phyloP scores from a whole-genome alignment of 2,329 filamentous ascomycete species.

The Botrytis elliptica region DNA sequence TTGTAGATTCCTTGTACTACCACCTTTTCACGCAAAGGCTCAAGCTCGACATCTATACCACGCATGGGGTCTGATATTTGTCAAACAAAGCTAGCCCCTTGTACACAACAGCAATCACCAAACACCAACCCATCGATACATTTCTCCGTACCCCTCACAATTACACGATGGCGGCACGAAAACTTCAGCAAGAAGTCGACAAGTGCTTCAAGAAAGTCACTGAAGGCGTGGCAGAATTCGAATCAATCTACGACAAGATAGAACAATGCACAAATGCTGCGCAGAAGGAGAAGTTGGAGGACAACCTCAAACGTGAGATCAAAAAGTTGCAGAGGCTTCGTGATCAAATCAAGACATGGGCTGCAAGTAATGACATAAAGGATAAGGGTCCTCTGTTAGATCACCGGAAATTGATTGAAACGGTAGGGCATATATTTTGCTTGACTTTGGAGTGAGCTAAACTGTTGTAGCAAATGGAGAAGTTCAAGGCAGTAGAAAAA shows the following conservation, averaged over 20 bases:
- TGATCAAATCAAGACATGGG: conserved; percentile 99
- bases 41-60: conserved; percentile 17
- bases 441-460: conserved; percentile 31
- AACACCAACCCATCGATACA: conserved; percentile 25
- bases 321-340: conserved; percentile 98
- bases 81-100: conserved; percentile 33
- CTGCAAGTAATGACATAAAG: conserved; percentile 97
- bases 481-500: conserved; percentile 99
- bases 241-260: conserved; percentile 97
- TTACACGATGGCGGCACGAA: conserved; percentile 82
- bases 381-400: conserved; percentile 95
- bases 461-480: conserved; percentile 85
- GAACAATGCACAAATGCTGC: conserved; percentile 87
- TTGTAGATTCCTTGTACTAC: conserved; percentile 25
- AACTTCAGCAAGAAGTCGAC: conserved; percentile 96
- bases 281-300: conserved; percentile 97
- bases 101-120: conserved; percentile 33
- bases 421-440: conserved; percentile 53
- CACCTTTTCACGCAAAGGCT: conserved; percentile 16
- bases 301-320: conserved; percentile 98
- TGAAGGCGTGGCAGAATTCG: conserved; percentile 89
- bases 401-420: conserved; percentile 94
- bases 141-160: conserved; percentile 26
- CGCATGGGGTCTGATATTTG: conserved; percentile 34
- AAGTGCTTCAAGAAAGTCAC: conserved; percentile 99